phyloP scores from a whole-genome alignment of 208 protist species.

The Leishmania arabica region DNA sequence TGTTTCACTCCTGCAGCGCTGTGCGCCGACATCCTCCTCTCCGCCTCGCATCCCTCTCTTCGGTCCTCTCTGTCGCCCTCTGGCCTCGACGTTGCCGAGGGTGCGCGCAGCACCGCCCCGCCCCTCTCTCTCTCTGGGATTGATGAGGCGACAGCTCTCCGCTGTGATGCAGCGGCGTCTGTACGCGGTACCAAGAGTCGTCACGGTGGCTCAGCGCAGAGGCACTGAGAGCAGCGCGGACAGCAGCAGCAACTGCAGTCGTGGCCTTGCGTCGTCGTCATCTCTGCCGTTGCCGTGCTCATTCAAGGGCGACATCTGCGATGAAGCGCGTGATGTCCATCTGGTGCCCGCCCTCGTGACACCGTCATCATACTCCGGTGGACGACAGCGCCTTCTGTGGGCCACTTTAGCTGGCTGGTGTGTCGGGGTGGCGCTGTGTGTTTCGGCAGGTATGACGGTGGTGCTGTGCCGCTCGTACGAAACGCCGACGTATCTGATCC shows the following conservation, averaged over 20 bases:
- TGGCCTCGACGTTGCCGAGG: background rate
- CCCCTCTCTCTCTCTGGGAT: background rate
- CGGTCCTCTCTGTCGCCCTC: background rate
- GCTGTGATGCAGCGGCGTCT: background rate
- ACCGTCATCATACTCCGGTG: background rate
- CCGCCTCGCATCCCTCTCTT: background rate
- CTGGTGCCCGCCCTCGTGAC: background rate
- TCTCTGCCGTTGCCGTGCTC: background rate
- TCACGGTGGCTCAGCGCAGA: background rate
- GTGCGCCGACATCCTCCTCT: background rate
- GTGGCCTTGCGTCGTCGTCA: background rate
- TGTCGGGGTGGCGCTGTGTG: conserved; percentile 24
- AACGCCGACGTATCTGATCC: conserved; percentile 87
- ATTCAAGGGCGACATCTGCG: background rate
- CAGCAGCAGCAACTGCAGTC: background rate
- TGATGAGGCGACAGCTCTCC: background rate
- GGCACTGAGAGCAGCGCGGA: background rate
- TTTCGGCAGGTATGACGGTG: conserved; percentile 19
- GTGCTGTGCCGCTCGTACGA: conserved; percentile 69
- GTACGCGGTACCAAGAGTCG: background rate
- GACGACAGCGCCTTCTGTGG: conserved; percentile 8
- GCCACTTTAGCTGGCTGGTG: conserved; percentile 25
- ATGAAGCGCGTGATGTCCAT: background rate
- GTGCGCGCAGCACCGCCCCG: background rate
- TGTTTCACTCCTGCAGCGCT: background rate